A percentile compares a stretch with the other conserved stretches of the same genome.
Evolutionary conservation across 345 rosid species (phyloP).

Genomic region (Clausena lansium): DNA sequence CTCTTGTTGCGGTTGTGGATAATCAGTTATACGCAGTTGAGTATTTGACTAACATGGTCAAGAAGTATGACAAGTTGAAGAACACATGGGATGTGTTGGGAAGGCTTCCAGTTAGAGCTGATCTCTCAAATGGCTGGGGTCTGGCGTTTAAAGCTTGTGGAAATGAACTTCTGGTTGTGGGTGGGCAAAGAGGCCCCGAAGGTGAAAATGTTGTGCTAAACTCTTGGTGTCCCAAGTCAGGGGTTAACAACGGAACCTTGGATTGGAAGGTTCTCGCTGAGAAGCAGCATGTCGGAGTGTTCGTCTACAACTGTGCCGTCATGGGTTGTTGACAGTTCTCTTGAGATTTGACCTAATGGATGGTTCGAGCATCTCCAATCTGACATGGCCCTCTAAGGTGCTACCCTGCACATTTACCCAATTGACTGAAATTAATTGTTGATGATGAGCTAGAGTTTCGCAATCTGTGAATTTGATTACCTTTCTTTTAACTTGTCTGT

Average conservation of each 20-base stretch:
- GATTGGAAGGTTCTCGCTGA: conserved; percentile 80
- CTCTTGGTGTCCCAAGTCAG: conserved; percentile 73
- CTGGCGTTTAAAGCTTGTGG: conserved; percentile 87
- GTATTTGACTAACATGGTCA: conserved; percentile 69
- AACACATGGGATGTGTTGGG: conserved; percentile 75
- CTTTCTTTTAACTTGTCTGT: conserved; percentile 12
- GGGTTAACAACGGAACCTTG: conserved; percentile 52
- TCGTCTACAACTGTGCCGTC: conserved; percentile 84
- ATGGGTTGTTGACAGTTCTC: conserved; percentile 62
- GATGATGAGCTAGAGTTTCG: conserved; percentile 25
- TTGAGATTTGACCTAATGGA: conserved; percentile 26
- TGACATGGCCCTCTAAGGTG: conserved; percentile 32
- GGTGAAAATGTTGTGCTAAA: conserved; percentile 71
- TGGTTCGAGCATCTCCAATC: conserved; percentile 24
- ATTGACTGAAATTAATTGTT: conserved; percentile 30
- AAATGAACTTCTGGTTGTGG: conserved; percentile 55
- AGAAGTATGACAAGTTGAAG: conserved; percentile 59
- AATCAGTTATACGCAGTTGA: conserved; percentile 72
- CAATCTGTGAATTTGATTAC: conserved; percentile 13
- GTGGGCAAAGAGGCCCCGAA: conserved; percentile 66
- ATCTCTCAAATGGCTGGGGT: conserved; percentile 83
- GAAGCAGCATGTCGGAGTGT: conserved; percentile 73
- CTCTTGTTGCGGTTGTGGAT: conserved; percentile 74
- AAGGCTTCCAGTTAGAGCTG: conserved; percentile 74
- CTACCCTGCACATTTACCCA: conserved; percentile 31